phyloP scores from a whole-genome alignment of 1,139 yeast species.

The Yamadazyma mexicana region DNA sequence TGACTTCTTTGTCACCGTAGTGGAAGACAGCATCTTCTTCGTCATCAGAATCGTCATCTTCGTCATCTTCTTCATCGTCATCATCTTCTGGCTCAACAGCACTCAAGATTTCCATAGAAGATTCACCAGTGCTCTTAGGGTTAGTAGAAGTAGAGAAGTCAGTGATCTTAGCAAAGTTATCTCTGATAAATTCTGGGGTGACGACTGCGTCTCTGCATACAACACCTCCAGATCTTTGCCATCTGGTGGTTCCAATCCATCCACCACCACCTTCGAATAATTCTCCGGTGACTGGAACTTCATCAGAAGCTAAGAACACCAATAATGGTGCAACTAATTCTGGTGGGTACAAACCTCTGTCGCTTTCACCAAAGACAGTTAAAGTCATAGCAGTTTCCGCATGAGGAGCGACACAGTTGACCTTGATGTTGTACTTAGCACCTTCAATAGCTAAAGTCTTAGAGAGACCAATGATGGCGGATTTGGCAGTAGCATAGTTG shows the following conservation, averaged over 20 bases:
- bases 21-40: constrained; percentile 45
- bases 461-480: constrained; percentile 83
- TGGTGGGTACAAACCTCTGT: constrained; percentile 81
- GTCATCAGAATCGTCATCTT: constrained; percentile 45
- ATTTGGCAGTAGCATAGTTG: constrained; percentile 91
- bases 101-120: constrained; percentile 73
- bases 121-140: constrained; percentile 71
- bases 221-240: constrained; percentile 91
- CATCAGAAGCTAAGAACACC: constrained; percentile 73
- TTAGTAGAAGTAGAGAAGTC: constrained; percentile 65
- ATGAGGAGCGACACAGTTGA: constrained; percentile 90
- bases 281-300: constrained; percentile 53
- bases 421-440: constrained; percentile 70
- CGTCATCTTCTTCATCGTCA: constrained; percentile 49
- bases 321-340: constrained; percentile 89
- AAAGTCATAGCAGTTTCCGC: constrained; percentile 98
- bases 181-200: constrained; percentile 70
- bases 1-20: constrained; percentile 70
- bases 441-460: constrained; percentile 92
- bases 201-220: constrained; percentile 57
- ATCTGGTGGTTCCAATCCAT: constrained; percentile 92
- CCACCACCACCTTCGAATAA: constrained; percentile 69
- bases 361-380: constrained; percentile 76
- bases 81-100: constrained; percentile 57
- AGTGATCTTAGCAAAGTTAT: constrained; percentile 63